These are phyloP conservation scores for Neofusicoccum umdonicola DNA, from an alignment of 2,329 filamentous ascomycete species.

Conservation along the genomic window DNA sequence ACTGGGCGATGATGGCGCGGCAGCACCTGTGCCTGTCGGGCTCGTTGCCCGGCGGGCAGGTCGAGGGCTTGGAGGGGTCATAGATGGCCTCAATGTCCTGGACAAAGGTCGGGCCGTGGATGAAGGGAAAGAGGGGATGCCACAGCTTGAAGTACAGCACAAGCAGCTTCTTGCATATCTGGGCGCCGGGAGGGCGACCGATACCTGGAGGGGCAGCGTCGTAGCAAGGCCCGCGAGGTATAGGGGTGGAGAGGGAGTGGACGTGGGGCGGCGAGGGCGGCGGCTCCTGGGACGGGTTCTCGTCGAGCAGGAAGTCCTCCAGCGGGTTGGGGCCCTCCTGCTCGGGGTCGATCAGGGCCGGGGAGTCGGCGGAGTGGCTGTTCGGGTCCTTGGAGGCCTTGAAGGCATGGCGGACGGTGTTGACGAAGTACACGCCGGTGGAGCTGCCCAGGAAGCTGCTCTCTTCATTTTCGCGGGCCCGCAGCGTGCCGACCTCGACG, in stretches of 20 bases:
- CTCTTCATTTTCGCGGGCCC: conserved; percentile 4
- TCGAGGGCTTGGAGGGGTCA: conserved; percentile 8
- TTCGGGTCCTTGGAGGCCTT: conserved; percentile 11
- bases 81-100: conserved; percentile 22
- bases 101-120: conserved; percentile 54
- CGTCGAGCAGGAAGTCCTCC: conserved; percentile 16
- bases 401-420: conserved; percentile 17
- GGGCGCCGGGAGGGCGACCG: conserved; percentile 8
- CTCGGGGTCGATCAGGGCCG: conserved; percentile 1
- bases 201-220: conserved; percentile 15
- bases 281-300: neutral
- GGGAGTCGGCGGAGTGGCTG: neutral
- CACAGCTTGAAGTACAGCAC: conserved; percentile 54
- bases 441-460: conserved; percentile 15
- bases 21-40: conserved; percentile 15
- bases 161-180: neutral
- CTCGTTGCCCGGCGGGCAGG: neutral
- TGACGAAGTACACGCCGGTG: conserved; percentile 18
- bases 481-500: conserved; percentile 16
- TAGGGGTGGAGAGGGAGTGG: neutral
- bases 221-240: conserved; percentile 12
- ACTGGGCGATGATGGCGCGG: conserved; percentile 16
- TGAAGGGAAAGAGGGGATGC: conserved; percentile 57
- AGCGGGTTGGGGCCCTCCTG: conserved; percentile 12
- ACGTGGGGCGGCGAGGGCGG: neutral